A percentile compares a stretch with the other conserved stretches of the same genome.
Conservation (phyloP, 2,329 filamentous ascomycete species). For the Trichophyton equinum region DNA sequence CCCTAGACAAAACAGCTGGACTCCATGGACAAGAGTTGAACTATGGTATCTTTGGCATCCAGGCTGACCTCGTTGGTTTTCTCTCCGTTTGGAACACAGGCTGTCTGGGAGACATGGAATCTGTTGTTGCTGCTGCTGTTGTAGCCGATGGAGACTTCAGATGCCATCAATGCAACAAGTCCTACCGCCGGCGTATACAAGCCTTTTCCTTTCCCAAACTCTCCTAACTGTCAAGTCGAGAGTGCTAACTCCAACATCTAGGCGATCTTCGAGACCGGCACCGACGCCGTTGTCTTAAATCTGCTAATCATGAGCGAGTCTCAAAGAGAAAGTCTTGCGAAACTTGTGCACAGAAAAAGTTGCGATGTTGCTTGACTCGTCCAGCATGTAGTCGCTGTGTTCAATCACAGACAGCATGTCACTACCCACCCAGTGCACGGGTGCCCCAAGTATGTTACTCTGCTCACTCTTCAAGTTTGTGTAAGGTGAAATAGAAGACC, state of each 20-base stretch:
- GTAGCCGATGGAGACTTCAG: background rate
- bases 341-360: constrained; percentile 1
- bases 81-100: background rate
- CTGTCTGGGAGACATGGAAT: background rate
- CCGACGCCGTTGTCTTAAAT: background rate
- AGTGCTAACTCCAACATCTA: background rate
- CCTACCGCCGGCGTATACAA: constrained; percentile 1
- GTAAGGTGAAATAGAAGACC: background rate
- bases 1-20: background rate
- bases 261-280: constrained; percentile 3
- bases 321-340: background rate
- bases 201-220: background rate
- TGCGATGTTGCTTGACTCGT: background rate
- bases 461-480: background rate
- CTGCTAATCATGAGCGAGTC: background rate
- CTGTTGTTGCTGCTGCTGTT: background rate
- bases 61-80: background rate
- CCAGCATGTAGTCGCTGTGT: constrained; percentile 4
- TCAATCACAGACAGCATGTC: background rate
- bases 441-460: background rate
- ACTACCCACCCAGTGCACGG: background rate
- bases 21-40: background rate
- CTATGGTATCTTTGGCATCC: background rate
- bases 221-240: background rate
- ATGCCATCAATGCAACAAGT: background rate